Evolutionary conservation across 257 asterid genomes (phyloP).

Genomic region (Penstemon newberryi): DNA sequence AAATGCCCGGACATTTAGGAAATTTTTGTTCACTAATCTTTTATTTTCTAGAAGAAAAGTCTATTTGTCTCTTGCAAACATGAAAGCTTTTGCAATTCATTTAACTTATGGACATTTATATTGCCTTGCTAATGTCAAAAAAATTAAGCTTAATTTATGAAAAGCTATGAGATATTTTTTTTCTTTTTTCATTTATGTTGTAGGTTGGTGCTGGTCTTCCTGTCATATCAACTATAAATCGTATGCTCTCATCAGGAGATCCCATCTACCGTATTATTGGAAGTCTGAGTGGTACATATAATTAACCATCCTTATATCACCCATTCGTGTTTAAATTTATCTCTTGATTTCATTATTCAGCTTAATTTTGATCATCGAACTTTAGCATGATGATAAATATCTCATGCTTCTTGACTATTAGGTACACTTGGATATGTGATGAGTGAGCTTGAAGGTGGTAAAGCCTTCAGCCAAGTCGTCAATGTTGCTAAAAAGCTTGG

Average conservation of each 20-base stretch:
- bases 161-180: slow-evolving; percentile 14
- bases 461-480: slow-evolving; percentile 83
- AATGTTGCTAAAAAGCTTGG: slow-evolving; percentile 84
- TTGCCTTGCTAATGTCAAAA: background rate
- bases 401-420: slow-evolving; percentile 32
- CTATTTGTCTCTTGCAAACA: slow-evolving; percentile 5
- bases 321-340: background rate
- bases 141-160: background rate
- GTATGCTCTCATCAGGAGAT: slow-evolving; percentile 82
- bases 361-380: slow-evolving; percentile 23
- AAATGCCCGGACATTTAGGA: background rate
- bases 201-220: slow-evolving; percentile 99
- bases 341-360: slow-evolving; percentile 12
- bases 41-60: background rate
- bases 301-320: background rate
- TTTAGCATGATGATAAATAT: slow-evolving; percentile 21
- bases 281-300: slow-evolving; percentile 75
- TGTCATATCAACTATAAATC: slow-evolving; percentile 79
- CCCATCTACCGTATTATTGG: slow-evolving; percentile 69
- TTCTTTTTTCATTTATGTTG: slow-evolving; percentile 24
- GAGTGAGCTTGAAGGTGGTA: slow-evolving; percentile 92
- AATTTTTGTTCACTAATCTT: slow-evolving; percentile 2
- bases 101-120: background rate
- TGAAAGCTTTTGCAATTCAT: background rate
- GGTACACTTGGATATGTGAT: slow-evolving; percentile 97